Base-by-base conservation (phyloP, 169 alveolate genomes). In the Eimeria acervulina region DNA sequence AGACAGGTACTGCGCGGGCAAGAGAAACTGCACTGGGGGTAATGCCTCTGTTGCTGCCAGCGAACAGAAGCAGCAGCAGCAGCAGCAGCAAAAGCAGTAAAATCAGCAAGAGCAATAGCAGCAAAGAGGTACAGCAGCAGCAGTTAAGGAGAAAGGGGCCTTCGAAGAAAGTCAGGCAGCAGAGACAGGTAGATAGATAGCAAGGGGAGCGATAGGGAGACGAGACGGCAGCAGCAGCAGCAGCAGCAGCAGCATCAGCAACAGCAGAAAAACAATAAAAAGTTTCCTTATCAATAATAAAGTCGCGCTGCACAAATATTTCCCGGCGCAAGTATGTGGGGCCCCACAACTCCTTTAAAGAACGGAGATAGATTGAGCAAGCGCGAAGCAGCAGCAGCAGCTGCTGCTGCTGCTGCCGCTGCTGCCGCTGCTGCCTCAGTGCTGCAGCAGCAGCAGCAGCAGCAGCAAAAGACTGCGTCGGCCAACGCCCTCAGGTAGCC, bases 121-220 rank as follows among this genome's bases (percentile, higher is more conserved):
- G 66, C 17, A 55, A 55, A 55, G 66, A 19, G n/a, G 26, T 13
- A 55, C 66, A 55, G 66, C 66, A 13, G 66, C 66, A 55, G 66
- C 66, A 55, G 26, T 4, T 13, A 55, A 19, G 26, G n/a, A 7
- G n/a, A 55, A 19, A 19, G 26, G 26, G 66, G 33, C 52, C 12
- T 38, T 12, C 6, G 12, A 7, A 42, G 63, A 1, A 23, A 36
- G 87, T 13, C 87, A 42, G 52, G 87, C 10, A 76, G 61, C 21
- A 42, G 63, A 42, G 63, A 6, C 87, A 76, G 87, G 40, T 31
- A 76, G 87, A 44, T 76, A 76, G 59, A 44, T 38, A 38, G 63
- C 21, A 12, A 76, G 55, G 66, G 36, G 87, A 76, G 87, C 87
- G 87, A 76, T 76, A 76, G 87, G 87, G 87, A 76, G 87, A 76